Conservation (phyloP, 345 rosid genomes). For the Theobroma cacao region DNA sequence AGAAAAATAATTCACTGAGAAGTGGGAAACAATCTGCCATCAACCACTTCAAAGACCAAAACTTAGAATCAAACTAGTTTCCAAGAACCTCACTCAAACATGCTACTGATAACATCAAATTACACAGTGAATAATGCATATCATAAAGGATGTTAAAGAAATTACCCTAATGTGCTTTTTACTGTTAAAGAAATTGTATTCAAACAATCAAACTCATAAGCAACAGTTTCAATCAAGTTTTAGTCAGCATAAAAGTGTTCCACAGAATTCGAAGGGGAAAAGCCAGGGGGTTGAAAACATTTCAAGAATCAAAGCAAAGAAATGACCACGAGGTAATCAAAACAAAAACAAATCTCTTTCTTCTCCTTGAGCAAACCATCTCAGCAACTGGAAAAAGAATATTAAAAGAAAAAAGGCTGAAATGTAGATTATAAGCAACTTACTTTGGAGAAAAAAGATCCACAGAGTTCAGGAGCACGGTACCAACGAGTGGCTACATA, state of each 20-base stretch:
- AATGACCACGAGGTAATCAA: neutral
- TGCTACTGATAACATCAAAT: neutral
- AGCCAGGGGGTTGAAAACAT: neutral
- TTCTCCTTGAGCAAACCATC: neutral
- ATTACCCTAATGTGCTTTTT: neutral
- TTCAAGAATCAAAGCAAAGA: neutral
- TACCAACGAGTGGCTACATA: constrained; percentile 99
- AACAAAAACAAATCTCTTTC: neutral
- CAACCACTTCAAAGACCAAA: neutral
- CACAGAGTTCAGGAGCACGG: constrained; percentile 99
- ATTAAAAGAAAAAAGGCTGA: neutral
- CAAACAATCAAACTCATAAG: neutral
- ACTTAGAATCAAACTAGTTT: neutral
- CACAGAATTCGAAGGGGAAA: neutral
- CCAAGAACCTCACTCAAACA: neutral
- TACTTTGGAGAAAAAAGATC: constrained; percentile 97
- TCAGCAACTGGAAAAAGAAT: constrained; percentile 3
- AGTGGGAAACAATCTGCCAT: neutral
- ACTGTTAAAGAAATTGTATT: neutral
- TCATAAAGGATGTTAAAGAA: neutral
- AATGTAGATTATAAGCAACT: constrained; percentile 22
- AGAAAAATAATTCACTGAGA: neutral
- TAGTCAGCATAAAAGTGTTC: neutral
- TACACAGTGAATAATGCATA: neutral
- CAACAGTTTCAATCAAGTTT: neutral